Base-by-base conservation (phyloP, 2,329 filamentous ascomycete species). In the Fusarium sororula region DNA sequence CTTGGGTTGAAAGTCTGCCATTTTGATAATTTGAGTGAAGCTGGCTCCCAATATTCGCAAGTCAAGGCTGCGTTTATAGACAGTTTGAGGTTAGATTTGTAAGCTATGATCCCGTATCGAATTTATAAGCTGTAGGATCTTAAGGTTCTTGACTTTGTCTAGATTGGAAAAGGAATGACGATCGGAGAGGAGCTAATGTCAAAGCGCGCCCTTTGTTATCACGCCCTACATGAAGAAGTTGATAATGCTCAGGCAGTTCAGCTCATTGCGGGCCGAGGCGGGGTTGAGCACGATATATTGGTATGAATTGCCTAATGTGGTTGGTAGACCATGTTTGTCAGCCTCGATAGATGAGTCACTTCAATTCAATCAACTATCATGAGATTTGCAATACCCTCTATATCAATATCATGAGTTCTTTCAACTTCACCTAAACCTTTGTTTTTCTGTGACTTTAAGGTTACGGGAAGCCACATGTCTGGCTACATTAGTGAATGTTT, bases 1-100 rank as follows among this genome's bases (percentile, higher is more conserved):
- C 22, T 62, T 62, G 2, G 76, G 63, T 30, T 78, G 45, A 22
- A 75, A 75, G 6, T 69, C 61, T 26, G 72, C 30, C 76, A 78
- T 78, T 41, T 54, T 74, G n/a, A 17, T 15, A 3, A 8, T 18
- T 18, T 8, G 2, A 17, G 10, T 15, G 4, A 35, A 28, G 15
- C 24, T 26, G 38, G 10, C 17, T 12, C 22, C 13, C 10, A 8
- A 44, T 44, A 7, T 8, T 15, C 9, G 15, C 17, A 15, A 9
- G 17, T 15, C 7, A 24, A 20, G 3, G 26, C 7, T 42, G 41
- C 22, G 41, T 50, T n/a, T 58, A 50, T 58, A 48, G 15, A n/a
- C 6, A 7, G 44, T 1, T 30, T 4, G 9, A 39, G 17, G 35
- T 15, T 28, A 32, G 44, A 54, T 72, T 72, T 63, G 28, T 63